phyloP scores from a whole-genome alignment of 2,329 filamentous ascomycete genomes.

The Dichotomopilus funicola region DNA sequence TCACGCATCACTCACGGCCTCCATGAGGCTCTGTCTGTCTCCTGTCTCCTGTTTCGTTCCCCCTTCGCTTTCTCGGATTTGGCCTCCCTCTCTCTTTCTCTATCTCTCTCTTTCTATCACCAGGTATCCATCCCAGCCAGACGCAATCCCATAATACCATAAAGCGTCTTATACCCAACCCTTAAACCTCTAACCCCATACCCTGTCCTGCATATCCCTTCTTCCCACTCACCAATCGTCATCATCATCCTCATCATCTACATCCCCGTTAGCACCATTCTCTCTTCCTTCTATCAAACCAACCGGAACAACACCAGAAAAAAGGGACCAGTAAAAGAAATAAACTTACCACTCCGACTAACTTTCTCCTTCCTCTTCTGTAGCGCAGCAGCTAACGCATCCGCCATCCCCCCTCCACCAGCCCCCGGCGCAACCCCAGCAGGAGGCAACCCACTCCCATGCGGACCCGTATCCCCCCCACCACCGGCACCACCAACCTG shows the following conservation, averaged over 20 bases:
- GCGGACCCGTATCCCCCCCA: conserved; percentile 41
- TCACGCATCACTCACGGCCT: too few relatives aligned
- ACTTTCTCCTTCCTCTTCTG: conserved; percentile 89
- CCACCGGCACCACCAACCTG: conserved; percentile 44
- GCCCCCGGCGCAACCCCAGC: conserved; percentile 45
- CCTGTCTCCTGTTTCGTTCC: too few relatives aligned
- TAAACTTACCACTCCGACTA: conserved; percentile 79
- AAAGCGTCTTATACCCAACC: background rate
- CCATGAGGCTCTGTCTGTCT: too few relatives aligned
- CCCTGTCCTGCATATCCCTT: background rate
- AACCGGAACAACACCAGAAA: too few relatives aligned
- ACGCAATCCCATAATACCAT: too few relatives aligned
- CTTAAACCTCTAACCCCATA: background rate
- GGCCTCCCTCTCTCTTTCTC: too few relatives aligned
- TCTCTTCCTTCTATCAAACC: too few relatives aligned
- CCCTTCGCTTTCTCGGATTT: too few relatives aligned
- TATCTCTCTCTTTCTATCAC: too few relatives aligned
- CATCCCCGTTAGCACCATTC: conserved; percentile 23
- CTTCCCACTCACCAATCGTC: conserved; percentile 45
- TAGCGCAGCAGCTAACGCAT: conserved; percentile 70
- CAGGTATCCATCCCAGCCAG: too few relatives aligned
- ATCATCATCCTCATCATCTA: conserved; percentile 71
- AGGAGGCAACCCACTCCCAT: conserved; percentile 46
- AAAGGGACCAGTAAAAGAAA: too few relatives aligned
- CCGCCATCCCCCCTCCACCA: conserved; percentile 66